Evolutionary conservation across 2,329 filamentous ascomycete species (phyloP).

Genomic region (Acarospora socialis): DNA sequence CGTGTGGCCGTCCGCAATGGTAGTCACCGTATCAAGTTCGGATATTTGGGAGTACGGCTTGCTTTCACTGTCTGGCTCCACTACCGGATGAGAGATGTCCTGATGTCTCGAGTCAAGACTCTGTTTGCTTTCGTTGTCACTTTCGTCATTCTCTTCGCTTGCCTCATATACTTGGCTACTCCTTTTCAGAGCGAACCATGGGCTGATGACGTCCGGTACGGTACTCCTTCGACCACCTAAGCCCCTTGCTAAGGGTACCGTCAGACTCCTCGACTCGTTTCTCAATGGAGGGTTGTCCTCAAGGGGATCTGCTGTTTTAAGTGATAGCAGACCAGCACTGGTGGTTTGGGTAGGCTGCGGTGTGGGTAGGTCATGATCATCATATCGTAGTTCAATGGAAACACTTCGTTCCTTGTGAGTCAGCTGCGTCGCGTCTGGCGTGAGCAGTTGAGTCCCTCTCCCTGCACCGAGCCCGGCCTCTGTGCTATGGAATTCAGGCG

Average conservation of each 20-base stretch:
- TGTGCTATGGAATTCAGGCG: too few species aligned
- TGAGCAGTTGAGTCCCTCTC: slow-evolving; percentile 8
- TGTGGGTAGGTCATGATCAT: slow-evolving; percentile 8
- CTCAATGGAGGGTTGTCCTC: slow-evolving; percentile 1
- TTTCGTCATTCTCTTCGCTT: too few species aligned
- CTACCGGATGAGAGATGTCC: too few species aligned
- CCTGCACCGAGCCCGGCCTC: too few species aligned
- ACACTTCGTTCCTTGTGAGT: slow-evolving; percentile 8
- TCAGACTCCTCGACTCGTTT: slow-evolving; percentile 7
- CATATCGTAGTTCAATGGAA: slow-evolving; percentile 4
- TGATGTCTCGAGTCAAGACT: too few species aligned
- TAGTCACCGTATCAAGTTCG: slow-evolving; percentile 9
- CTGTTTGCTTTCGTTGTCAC: too few species aligned
- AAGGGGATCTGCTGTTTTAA: not conserved
- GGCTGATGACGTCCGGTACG: slow-evolving; percentile 7
- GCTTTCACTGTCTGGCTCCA: too few species aligned
- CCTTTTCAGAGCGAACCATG: slow-evolving; percentile 12
- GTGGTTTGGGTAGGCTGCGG: slow-evolving; percentile 9
- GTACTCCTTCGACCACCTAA: too few species aligned
- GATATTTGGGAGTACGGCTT: too few species aligned
- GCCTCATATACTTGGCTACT: slow-evolving; percentile 9
- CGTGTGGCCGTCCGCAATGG: slow-evolving; percentile 4
- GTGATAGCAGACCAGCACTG: slow-evolving; percentile 4
- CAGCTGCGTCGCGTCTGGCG: slow-evolving; percentile 9
- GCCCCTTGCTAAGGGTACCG: too few species aligned